These are phyloP conservation scores for Pulveroboletus sp. DNA, from an alignment of 768 basidiomycete species.

Conservation along the genomic window DNA sequence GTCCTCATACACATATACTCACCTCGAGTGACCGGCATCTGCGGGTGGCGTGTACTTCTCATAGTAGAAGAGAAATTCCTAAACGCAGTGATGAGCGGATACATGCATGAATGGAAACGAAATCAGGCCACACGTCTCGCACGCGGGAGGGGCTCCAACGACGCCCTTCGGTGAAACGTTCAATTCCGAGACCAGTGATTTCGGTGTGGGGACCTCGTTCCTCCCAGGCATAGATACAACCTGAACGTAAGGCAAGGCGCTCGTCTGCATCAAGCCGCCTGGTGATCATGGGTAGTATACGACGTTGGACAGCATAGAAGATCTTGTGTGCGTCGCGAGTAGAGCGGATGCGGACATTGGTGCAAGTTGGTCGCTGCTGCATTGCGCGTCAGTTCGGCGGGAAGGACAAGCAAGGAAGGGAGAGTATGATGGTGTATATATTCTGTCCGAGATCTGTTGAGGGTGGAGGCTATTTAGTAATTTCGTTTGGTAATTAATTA, in stretches of 20 bases:
- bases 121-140: constrained; percentile 55
- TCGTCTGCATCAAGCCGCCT: constrained; percentile 77
- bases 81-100: constrained; percentile 13
- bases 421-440: constrained; percentile 29
- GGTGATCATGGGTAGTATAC: constrained; percentile 66
- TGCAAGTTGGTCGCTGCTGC: constrained; percentile 68
- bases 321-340: constrained; percentile 77
- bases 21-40: constrained; percentile 44
- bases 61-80: constrained; percentile 87
- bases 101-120: constrained; percentile 1
- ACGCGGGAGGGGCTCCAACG: constrained; percentile 83
- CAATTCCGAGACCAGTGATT: constrained; percentile 75
- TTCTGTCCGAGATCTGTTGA: constrained; percentile 31
- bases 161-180: constrained; percentile 80
- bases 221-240: constrained; percentile 61
- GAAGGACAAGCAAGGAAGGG: constrained; percentile 9
- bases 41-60: constrained; percentile 59
- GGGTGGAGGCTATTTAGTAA: constrained; percentile 26
- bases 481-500: constrained; percentile 37
- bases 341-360: constrained; percentile 69
- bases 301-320: constrained; percentile 66
- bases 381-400: constrained; percentile 28
- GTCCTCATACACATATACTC: constrained; percentile 10
- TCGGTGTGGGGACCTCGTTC: constrained; percentile 71
- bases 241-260: constrained; percentile 47